Percentiles rank a stretch among this genome's conserved stretches.
phyloP scores from a whole-genome alignment of 306 rosid genomes.

The Vicia faba region DNA sequence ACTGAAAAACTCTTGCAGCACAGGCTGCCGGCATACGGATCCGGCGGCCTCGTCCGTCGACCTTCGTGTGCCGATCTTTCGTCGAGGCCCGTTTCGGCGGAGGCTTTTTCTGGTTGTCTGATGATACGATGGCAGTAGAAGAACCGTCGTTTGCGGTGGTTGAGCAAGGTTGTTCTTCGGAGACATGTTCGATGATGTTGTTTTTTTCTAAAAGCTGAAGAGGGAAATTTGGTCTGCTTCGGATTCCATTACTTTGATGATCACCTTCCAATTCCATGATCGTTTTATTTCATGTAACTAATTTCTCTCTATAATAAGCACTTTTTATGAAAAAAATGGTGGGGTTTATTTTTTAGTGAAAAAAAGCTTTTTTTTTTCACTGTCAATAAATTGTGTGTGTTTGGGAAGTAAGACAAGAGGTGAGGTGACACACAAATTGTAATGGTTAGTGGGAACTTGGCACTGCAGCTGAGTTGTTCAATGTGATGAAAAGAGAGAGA shows the following conservation, averaged over 20 bases:
- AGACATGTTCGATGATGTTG: slow-evolving; percentile 36
- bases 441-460: slow-evolving; percentile 58
- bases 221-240: slow-evolving; percentile 86
- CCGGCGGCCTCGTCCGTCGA: slow-evolving; percentile 96
- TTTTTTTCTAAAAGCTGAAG: slow-evolving; percentile 78
- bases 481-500: slow-evolving; percentile 34
- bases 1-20: slow-evolving; percentile 93
- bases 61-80: slow-evolving; percentile 91
- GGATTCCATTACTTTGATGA: slow-evolving; percentile 66
- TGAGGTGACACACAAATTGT: slow-evolving; percentile 53
- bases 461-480: slow-evolving; percentile 57
- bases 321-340: slow-evolving; percentile 31
- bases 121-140: neutral
- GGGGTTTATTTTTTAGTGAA: slow-evolving; percentile 33
- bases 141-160: slow-evolving; percentile 32
- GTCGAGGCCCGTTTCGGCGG: slow-evolving; percentile 72
- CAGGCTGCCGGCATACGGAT: slow-evolving; percentile 99
- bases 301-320: slow-evolving; percentile 36
- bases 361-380: neutral
- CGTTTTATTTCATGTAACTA: slow-evolving; percentile 42
- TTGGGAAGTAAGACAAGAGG: slow-evolving; percentile 48
- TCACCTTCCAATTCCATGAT: slow-evolving; percentile 94
- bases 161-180: slow-evolving; percentile 47
- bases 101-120: slow-evolving; percentile 44
- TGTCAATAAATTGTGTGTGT: slow-evolving; percentile 30